Evolutionary conservation across 2,329 filamentous ascomycete genomes (phyloP).

Genomic region (Dendryphion nanum): DNA sequence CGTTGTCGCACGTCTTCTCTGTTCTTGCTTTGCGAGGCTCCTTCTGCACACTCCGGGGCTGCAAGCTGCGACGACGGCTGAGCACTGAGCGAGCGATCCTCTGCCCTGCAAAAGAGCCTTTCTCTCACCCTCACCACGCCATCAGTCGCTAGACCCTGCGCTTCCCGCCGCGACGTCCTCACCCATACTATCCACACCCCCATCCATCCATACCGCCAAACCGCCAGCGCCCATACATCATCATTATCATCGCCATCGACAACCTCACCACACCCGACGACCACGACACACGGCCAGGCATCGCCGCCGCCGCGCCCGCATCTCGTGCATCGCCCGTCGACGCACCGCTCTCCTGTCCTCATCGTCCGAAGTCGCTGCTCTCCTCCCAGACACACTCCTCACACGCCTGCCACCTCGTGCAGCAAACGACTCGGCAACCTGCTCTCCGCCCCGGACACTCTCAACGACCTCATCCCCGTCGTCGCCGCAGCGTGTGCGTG

Average conservation of each 20-base stretch:
- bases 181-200: constrained; percentile 2
- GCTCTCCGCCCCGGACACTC: constrained; percentile 15
- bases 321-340: constrained; percentile 13
- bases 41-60: too few species aligned
- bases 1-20: constrained; percentile 5
- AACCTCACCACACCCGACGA: too few species aligned
- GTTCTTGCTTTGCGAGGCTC: too few species aligned
- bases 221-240: too few species aligned
- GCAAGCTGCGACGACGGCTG: constrained; percentile 9
- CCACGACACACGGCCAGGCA: too few species aligned
- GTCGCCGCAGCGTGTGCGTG: constrained; percentile 26
- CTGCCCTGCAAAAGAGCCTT: constrained; percentile 8
- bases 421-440: constrained; percentile 18
- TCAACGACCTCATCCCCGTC: constrained; percentile 11
- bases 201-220: not conserved
- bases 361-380: constrained; percentile 3
- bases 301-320: constrained; percentile 4
- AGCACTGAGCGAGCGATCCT: constrained; percentile 13
- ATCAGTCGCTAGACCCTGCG: constrained; percentile 18
- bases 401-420: constrained; percentile 3
- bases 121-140: constrained; percentile 20
- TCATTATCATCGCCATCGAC: too few species aligned
- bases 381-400: not conserved
- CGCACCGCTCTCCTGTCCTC: constrained; percentile 4
- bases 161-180: constrained; percentile 6